Conservation (phyloP, 2,329 filamentous ascomycete species). For the Alternaria burnsii region DNA sequence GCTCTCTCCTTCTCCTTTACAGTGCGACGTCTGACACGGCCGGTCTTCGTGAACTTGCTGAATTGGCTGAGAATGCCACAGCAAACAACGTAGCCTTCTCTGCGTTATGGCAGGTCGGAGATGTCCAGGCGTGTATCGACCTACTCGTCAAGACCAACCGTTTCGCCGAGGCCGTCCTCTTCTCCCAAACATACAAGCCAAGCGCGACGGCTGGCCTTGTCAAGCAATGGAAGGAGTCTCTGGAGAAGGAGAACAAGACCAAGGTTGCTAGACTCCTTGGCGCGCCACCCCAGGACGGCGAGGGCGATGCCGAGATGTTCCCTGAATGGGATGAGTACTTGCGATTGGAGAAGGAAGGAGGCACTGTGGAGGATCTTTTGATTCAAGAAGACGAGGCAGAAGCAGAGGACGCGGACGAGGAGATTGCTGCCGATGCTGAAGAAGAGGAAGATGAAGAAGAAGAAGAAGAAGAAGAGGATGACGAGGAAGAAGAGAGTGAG, state of each 20-base stretch:
- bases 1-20: slow-evolving; percentile 86
- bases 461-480: slow-evolving; percentile 32
- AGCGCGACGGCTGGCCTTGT: slow-evolving; percentile 74
- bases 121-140: slow-evolving; percentile 82
- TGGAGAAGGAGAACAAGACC: slow-evolving; percentile 86
- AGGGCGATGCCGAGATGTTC: slow-evolving; percentile 80
- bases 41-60: slow-evolving; percentile 75
- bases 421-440: slow-evolving; percentile 42
- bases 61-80: slow-evolving; percentile 77
- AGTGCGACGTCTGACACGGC: slow-evolving; percentile 82
- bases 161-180: slow-evolving; percentile 84
- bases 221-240: slow-evolving; percentile 78
- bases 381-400: slow-evolving; percentile 44
- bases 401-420: slow-evolving; percentile 45
- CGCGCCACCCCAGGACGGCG: slow-evolving; percentile 72
- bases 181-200: slow-evolving; percentile 95
- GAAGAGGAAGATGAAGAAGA: slow-evolving; percentile 41
- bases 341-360: slow-evolving; percentile 77
- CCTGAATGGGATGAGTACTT: slow-evolving; percentile 96
- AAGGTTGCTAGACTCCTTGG: slow-evolving; percentile 86
- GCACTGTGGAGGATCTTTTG: slow-evolving; percentile 52
- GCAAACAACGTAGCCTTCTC: slow-evolving; percentile 94
- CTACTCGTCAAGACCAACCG: slow-evolving; percentile 81
- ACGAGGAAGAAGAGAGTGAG: slow-evolving; percentile 21
- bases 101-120: slow-evolving; percentile 84